A percentile compares a stretch with the other conserved stretches of the same genome.
Conservation (phyloP, 2,329 filamentous ascomycete species). For the Alternaria triticimaculans region DNA sequence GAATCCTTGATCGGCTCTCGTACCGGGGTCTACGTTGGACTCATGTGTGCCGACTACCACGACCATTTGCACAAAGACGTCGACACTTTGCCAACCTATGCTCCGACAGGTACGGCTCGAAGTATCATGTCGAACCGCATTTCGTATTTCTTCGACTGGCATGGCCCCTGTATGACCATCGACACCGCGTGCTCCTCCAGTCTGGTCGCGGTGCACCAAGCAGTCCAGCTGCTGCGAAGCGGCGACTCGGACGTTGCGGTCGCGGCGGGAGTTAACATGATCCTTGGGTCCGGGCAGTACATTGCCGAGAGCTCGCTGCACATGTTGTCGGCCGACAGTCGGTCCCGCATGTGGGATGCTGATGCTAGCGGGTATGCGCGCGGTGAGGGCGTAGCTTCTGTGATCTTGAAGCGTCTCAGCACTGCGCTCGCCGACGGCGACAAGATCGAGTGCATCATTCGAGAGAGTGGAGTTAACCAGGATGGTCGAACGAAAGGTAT, state of each 20-base stretch:
- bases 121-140: constrained; percentile 41
- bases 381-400: constrained; percentile 59
- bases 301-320: constrained; percentile 35
- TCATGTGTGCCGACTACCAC: constrained; percentile 10
- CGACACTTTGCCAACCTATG: neutral
- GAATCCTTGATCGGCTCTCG: constrained; percentile 30
- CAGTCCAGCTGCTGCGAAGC: constrained; percentile 12
- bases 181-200: constrained; percentile 50
- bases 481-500: constrained; percentile 52
- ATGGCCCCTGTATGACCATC: constrained; percentile 47
- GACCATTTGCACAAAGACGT: neutral
- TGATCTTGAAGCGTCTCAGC: constrained; percentile 60
- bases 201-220: constrained; percentile 38
- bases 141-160: constrained; percentile 47
- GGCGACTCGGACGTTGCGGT: constrained; percentile 26
- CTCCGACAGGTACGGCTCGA: neutral
- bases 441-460: constrained; percentile 51
- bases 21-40: constrained; percentile 37
- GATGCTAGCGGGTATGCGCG: constrained; percentile 59
- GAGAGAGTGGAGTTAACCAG: constrained; percentile 45
- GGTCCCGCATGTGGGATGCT: constrained; percentile 41
- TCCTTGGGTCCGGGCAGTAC: neutral
- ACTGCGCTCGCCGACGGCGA: constrained; percentile 58
- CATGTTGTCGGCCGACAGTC: constrained; percentile 42
- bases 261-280: constrained; percentile 18